Percentiles rank a stretch among this genome's conserved stretches.
phyloP scores from a whole-genome alignment of 2,329 filamentous ascomycete genomes.

The Fusarium sp. region DNA sequence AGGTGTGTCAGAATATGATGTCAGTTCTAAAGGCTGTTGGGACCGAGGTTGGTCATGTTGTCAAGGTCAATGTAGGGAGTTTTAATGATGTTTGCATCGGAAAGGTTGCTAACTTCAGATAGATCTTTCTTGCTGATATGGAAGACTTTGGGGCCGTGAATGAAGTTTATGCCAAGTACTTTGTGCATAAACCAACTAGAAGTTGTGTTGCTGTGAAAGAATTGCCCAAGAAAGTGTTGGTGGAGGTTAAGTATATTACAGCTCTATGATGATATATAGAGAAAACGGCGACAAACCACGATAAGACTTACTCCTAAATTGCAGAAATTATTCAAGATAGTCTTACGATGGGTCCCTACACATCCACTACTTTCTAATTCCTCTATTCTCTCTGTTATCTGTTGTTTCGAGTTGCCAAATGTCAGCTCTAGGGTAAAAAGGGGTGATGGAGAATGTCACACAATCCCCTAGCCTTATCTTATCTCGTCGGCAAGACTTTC shows the following conservation, averaged over 20 bases:
- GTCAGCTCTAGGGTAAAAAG: not conserved
- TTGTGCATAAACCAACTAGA: constrained; percentile 3
- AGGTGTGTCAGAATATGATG: not conserved
- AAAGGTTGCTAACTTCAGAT: not conserved
- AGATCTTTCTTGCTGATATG: constrained; percentile 7
- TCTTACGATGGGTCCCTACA: not conserved
- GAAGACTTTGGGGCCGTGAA: not conserved
- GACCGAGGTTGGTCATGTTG: not conserved
- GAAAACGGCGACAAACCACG: not conserved
- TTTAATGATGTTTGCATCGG: not conserved
- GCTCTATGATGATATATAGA: not conserved
- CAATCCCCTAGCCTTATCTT: not conserved
- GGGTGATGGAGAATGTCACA: not conserved
- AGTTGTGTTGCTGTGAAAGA: constrained; percentile 3
- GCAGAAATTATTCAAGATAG: not conserved
- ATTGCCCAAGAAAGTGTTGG: not conserved
- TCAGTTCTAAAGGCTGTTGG: not conserved
- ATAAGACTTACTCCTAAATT: not conserved
- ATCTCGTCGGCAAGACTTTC: not conserved
- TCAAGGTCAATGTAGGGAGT: not conserved
- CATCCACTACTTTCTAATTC: not conserved
- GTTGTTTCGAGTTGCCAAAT: not conserved
- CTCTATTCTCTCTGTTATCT: not conserved
- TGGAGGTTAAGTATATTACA: constrained; percentile 2
- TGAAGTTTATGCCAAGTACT: constrained; percentile 3